Conservation (phyloP, 2,329 filamentous ascomycete species). For the Verticillium alfalfae region DNA sequence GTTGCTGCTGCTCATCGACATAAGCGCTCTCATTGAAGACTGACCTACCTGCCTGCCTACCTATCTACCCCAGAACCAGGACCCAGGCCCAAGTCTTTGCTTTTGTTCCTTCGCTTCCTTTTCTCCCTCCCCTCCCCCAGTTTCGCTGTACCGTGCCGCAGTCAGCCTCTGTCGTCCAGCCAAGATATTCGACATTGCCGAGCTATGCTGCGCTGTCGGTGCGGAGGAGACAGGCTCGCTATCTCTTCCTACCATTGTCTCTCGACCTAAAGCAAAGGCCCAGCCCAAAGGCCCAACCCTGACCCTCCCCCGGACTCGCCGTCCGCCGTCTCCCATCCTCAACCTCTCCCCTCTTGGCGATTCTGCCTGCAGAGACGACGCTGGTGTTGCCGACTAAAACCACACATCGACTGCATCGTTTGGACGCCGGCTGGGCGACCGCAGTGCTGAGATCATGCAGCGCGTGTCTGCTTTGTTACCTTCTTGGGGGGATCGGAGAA, state of each 20-base stretch:
- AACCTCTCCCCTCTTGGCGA: not conserved
- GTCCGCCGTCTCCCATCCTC: not conserved
- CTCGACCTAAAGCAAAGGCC: not conserved
- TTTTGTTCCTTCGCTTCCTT: not conserved
- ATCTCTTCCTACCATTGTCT: not conserved
- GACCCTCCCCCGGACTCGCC: not conserved
- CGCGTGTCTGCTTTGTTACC: conserved; percentile 37
- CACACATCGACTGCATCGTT: not conserved
- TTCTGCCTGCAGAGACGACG: not conserved
- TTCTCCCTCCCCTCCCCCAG: not conserved
- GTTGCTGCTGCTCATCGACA: not conserved
- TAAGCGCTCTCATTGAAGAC: not conserved
- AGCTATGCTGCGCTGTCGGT: not conserved
- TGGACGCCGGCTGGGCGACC: not conserved
- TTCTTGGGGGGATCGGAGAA: conserved; percentile 36
- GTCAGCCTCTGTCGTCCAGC: not conserved
- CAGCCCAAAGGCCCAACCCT: not conserved
- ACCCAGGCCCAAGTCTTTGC: not conserved
- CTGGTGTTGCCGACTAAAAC: not conserved
- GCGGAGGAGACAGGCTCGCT: not conserved
- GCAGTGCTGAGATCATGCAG: conserved; percentile 24
- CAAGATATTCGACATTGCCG: not conserved
- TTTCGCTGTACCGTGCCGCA: not conserved
- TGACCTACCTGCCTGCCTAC: too few relatives aligned
- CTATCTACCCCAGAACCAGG: not conserved